phyloP scores from a whole-genome alignment of 2,329 filamentous ascomycete species.

The Hortaea sp. region DNA sequence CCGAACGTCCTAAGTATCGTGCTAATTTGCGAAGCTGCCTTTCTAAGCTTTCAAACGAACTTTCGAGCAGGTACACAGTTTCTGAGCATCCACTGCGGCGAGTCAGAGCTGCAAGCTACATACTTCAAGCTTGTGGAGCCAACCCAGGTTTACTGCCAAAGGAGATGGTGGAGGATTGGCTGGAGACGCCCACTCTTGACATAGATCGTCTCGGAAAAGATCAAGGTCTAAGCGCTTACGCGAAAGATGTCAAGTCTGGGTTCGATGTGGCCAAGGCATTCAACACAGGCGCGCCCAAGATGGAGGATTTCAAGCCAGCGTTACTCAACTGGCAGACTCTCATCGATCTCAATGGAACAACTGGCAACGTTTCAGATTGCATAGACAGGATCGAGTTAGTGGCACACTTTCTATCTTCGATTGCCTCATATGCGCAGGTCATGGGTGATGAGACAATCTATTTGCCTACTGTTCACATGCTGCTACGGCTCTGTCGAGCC shows the following conservation, averaged over 20 bases:
- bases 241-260: conserved; percentile 27
- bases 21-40: conserved; percentile 8
- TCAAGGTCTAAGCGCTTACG: conserved; percentile 22
- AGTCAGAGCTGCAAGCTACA: conserved; percentile 13
- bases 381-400: conserved; percentile 44
- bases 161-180: conserved; percentile 7
- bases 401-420: conserved; percentile 41
- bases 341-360: conserved; percentile 21
- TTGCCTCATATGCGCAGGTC: conserved; percentile 48
- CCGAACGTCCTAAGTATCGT: conserved; percentile 13
- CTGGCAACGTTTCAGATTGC: conserved; percentile 30
- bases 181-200: conserved; percentile 3
- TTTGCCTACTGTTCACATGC: conserved; percentile 7
- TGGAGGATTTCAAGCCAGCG: conserved; percentile 20
- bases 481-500: background rate
- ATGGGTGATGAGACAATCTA: conserved; percentile 40
- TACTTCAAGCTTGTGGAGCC: conserved; percentile 14
- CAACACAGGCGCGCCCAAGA: conserved; percentile 20
- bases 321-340: conserved; percentile 30
- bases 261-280: conserved; percentile 34
- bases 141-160: conserved; percentile 13
- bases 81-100: conserved; percentile 19
- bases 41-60: conserved; percentile 7
- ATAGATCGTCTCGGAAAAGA: conserved; percentile 20
- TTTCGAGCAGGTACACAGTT: conserved; percentile 14